These are phyloP conservation scores for Osmanthus fragrans DNA, from an alignment of 257 asterid genomes.

Conservation along the genomic window DNA sequence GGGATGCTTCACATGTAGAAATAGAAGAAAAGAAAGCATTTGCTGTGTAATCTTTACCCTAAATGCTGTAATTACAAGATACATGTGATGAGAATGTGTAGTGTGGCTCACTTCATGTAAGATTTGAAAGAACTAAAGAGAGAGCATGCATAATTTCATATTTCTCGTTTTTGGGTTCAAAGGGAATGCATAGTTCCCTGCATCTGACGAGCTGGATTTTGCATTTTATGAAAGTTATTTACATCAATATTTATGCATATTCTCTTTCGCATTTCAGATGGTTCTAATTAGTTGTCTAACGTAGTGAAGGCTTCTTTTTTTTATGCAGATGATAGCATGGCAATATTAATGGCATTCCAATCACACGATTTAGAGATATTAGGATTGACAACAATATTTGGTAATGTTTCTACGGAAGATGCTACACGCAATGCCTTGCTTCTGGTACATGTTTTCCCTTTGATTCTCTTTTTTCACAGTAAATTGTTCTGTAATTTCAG, in stretches of 20 bases:
- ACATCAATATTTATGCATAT: background rate
- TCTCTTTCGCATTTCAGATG: background rate
- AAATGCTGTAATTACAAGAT: background rate
- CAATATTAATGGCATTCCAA: slow-evolving; percentile 92
- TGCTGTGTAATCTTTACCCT: background rate
- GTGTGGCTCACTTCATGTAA: background rate
- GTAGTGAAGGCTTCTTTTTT: background rate
- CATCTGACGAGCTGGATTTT: background rate
- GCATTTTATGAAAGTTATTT: background rate
- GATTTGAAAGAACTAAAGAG: background rate
- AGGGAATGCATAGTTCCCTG: background rate
- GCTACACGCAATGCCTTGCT: slow-evolving; percentile 88
- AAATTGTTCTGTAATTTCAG: background rate
- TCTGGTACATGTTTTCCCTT: slow-evolving; percentile 59
- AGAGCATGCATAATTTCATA: background rate
- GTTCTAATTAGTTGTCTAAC: background rate
- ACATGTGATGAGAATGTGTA: background rate
- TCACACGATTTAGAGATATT: slow-evolving; percentile 71
- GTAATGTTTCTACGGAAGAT: slow-evolving; percentile 75
- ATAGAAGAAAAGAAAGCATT: background rate
- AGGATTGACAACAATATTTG: slow-evolving; percentile 91
- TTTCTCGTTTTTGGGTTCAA: background rate
- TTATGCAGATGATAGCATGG: slow-evolving; percentile 83
- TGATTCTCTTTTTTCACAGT: slow-evolving; percentile 13
- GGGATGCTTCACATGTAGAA: background rate